phyloP scores from a whole-genome alignment of 164 flowering plant genomes.

The Liquidambar formosana region DNA sequence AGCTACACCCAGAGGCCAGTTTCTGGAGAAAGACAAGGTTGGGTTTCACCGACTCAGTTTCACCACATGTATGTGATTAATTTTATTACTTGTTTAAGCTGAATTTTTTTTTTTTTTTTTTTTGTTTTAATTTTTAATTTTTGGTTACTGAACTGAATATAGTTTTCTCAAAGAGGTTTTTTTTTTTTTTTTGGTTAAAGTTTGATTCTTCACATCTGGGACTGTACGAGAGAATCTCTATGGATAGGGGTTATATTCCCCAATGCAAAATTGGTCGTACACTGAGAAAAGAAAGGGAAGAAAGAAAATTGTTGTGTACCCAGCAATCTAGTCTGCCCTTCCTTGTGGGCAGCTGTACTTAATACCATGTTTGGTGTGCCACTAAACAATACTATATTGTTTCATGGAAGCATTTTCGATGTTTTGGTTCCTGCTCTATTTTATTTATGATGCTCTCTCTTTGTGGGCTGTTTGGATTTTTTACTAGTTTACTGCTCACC shows the following conservation, averaged over 20 bases:
- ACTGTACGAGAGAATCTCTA: conserved; percentile 30
- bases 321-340: not conserved
- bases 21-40: conserved; percentile 37
- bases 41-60: conserved; percentile 20
- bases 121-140: not conserved
- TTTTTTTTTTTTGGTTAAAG: not conserved
- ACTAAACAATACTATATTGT: not conserved
- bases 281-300: conserved; percentile 2
- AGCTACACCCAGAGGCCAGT: conserved; percentile 23
- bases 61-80: conserved; percentile 19
- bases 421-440: not conserved
- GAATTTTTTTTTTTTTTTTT: not conserved
- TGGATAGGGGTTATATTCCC: conserved; percentile 6
- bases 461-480: not conserved
- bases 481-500: conserved; percentile 7
- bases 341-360: conserved; percentile 15
- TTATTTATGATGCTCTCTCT: too few relatives aligned
- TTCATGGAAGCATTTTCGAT: not conserved
- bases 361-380: not conserved
- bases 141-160: not conserved
- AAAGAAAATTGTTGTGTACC: not conserved
- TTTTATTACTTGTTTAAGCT: too few relatives aligned
- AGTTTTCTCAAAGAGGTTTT: not conserved
- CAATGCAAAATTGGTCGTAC: not conserved
- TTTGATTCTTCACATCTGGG: not conserved